Percentiles rank a stretch among this genome's conserved stretches.
Evolutionary conservation across 140 eudicot genomes (phyloP).

Genomic region (Oenanthe javanica): DNA sequence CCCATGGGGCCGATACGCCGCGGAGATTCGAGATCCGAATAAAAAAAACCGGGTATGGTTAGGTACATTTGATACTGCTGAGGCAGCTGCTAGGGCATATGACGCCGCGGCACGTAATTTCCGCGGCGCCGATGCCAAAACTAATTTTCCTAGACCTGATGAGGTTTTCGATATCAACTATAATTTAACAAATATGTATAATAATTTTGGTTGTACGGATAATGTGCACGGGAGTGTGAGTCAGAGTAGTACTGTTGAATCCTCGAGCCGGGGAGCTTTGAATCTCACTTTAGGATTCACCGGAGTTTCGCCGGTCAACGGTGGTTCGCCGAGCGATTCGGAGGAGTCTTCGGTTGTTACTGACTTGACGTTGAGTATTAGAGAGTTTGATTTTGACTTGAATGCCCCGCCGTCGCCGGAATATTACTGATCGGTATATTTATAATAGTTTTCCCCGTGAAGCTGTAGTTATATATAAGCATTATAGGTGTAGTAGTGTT

Average conservation of each 20-base stretch:
- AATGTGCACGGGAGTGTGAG: neutral
- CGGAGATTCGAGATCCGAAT: neutral
- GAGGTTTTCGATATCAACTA: neutral
- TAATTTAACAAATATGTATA: too few species aligned
- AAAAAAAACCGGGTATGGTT: conserved; percentile 30
- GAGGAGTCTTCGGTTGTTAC: neutral
- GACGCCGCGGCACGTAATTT: conserved; percentile 38
- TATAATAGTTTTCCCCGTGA: neutral
- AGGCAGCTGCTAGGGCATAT: conserved; percentile 34
- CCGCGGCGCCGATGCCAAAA: conserved; percentile 35
- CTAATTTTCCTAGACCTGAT: conserved; percentile 10
- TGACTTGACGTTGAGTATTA: neutral
- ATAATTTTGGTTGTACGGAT: too few species aligned
- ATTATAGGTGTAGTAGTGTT: neutral
- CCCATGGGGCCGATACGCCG: neutral
- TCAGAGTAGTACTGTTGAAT: neutral
- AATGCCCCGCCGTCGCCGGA: neutral
- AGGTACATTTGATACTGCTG: conserved; percentile 39
- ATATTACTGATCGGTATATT: neutral
- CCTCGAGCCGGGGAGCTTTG: neutral
- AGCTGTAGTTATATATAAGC: neutral
- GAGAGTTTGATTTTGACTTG: neutral
- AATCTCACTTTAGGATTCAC: neutral
- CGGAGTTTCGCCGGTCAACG: neutral
- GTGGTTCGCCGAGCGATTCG: neutral